Conservation (phyloP, 768 basidiomycete genomes). For the Calocybe indica region DNA sequence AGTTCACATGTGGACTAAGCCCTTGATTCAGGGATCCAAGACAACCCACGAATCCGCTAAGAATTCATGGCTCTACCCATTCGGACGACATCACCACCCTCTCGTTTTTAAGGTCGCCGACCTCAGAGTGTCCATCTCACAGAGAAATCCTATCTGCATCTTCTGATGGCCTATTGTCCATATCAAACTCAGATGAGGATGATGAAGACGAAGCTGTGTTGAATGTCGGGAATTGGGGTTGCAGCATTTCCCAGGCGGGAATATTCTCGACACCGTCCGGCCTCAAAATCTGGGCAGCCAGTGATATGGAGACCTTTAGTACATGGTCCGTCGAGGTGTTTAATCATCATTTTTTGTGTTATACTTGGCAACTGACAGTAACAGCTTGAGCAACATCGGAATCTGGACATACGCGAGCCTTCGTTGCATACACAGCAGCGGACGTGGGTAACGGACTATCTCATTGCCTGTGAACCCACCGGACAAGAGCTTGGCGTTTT, state of each 20-base stretch:
- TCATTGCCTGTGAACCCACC: conserved; percentile 47
- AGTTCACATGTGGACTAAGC: background rate
- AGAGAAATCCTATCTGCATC: conserved; percentile 69
- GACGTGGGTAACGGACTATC: conserved; percentile 78
- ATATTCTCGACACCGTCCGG: conserved; percentile 40
- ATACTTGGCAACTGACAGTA: background rate
- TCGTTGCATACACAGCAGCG: conserved; percentile 49
- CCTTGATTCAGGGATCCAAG: conserved; percentile 68
- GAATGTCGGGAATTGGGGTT: conserved; percentile 82
- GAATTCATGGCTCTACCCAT: conserved; percentile 81
- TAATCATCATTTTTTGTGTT: background rate
- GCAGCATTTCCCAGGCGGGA: conserved; percentile 72
- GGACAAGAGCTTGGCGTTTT: conserved; percentile 46
- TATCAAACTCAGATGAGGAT: conserved; percentile 62
- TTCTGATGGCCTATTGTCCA: conserved; percentile 76
- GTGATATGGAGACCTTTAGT: conserved; percentile 94
- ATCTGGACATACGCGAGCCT: conserved; percentile 59
- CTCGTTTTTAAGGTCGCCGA: conserved; percentile 37
- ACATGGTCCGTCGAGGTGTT: conserved; percentile 72
- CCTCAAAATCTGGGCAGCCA: conserved; percentile 69
- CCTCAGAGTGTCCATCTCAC: conserved; percentile 8
- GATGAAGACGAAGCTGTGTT: conserved; percentile 87
- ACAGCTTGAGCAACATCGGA: conserved; percentile 55
- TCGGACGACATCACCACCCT: conserved; percentile 89
- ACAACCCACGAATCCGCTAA: conserved; percentile 61